Conservation (phyloP, 1,139 yeast species). For the Nakaseomyces glabratus region DNA sequence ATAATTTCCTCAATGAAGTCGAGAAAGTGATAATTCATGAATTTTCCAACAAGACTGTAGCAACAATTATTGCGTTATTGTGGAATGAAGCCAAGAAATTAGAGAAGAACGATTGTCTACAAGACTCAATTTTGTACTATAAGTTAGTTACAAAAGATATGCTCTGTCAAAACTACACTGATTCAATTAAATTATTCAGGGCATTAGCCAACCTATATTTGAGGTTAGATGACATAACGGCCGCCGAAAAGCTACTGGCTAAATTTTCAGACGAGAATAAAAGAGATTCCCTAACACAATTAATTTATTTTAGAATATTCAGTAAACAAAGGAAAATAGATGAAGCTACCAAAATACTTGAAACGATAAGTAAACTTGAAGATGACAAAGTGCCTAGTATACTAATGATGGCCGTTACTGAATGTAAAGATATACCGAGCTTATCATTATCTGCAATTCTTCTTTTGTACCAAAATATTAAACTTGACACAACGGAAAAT, state of each 20-base stretch:
- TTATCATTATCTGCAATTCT: slow-evolving; percentile 14
- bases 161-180: slow-evolving; percentile 16
- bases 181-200: slow-evolving; percentile 21
- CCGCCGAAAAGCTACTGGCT: slow-evolving; percentile 12
- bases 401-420: slow-evolving; percentile 18
- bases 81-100: slow-evolving; percentile 25
- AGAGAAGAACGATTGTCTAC: slow-evolving; percentile 18
- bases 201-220: slow-evolving; percentile 17
- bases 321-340: slow-evolving; percentile 9
- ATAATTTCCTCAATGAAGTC: slow-evolving; percentile 11
- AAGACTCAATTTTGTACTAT: slow-evolving; percentile 16
- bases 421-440: slow-evolving; percentile 16
- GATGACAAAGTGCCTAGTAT: slow-evolving; percentile 15
- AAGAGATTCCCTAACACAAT: slow-evolving; percentile 16
- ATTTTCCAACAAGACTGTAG: slow-evolving; percentile 13
- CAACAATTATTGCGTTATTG: slow-evolving; percentile 21
- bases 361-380: slow-evolving; percentile 12
- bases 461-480: slow-evolving; percentile 16
- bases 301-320: slow-evolving; percentile 13
- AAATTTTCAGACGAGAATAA: slow-evolving; percentile 14
- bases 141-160: slow-evolving; percentile 14
- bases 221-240: slow-evolving; percentile 9
- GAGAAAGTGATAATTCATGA: slow-evolving; percentile 12
- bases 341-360: slow-evolving; percentile 11
- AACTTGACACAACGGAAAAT: slow-evolving; percentile 3